Percentiles rank a stretch among this genome's conserved stretches.
phyloP scores from a whole-genome alignment of 2,329 filamentous ascomycete genomes.

The Beauveria sp. region DNA sequence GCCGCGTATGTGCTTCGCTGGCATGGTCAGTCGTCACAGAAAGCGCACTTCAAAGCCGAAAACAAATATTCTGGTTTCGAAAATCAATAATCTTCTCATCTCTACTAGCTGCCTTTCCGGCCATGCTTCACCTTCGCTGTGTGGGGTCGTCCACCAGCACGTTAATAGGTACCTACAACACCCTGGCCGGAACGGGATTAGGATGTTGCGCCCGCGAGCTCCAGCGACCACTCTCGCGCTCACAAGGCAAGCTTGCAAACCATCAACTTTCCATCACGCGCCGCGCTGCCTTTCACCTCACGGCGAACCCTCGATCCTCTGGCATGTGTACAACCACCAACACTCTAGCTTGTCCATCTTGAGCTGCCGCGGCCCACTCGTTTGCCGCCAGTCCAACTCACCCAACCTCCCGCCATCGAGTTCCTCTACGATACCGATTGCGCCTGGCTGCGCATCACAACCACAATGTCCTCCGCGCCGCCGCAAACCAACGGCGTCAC shows the following conservation, averaged over 20 bases:
- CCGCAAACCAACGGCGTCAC: constrained; percentile 7
- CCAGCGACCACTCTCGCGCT: not conserved
- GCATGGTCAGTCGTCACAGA: not conserved
- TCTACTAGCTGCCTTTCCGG: not conserved
- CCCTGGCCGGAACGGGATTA: constrained; percentile 9
- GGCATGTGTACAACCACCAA: not conserved
- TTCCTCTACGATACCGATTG: not conserved
- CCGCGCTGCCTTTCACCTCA: not conserved
- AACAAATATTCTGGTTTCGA: too few relatives aligned
- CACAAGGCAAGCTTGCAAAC: not conserved
- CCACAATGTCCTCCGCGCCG: not conserved
- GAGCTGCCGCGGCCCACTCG: not conserved
- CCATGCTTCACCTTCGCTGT: not conserved
- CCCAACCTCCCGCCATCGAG: not conserved
- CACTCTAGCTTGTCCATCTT: not conserved
- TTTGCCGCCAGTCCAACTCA: not conserved
- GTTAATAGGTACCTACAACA: not conserved
- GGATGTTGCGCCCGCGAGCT: constrained; percentile 9
- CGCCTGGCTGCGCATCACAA: not conserved
- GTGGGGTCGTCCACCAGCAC: too few relatives aligned
- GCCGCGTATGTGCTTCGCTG: not conserved
- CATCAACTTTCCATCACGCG: not conserved
- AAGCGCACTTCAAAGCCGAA: not conserved
- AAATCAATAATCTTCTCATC: too few relatives aligned
- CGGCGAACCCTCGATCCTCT: not conserved